Base-by-base conservation (phyloP, 768 basidiomycete species). In the Polyporus arcularius region DNA sequence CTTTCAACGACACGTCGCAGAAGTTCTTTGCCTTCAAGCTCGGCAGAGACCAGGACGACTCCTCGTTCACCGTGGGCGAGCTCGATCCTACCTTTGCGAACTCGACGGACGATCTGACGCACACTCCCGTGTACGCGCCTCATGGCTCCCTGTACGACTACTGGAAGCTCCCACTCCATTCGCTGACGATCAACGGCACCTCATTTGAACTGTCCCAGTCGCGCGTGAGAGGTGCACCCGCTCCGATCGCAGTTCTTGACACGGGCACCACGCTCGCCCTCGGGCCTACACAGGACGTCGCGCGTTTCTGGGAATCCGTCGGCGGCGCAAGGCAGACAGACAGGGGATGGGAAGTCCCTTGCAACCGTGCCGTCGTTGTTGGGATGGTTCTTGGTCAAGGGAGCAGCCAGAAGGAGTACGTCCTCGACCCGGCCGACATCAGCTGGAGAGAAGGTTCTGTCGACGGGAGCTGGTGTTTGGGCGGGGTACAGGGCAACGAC, bases 241-340 rank as follows among this genome's bases (percentile, higher is more conserved):
- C 73, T 2, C 78, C 80, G 0, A 80, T 88, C 51, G 85, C 81
- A 4, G 80, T 89, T 28, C 76, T 88, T 30, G 88, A 89, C 67
- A 85, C 85, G 28, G 86, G 86, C 4, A 85, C 83, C 28, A 85
- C 83, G 4, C 76, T 85, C 55, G 75, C 85, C 28, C 75, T 85
- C 5, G 84, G 82, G 4, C 85, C 85, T 6, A 70, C 78, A 1
- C 62, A 58, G 16, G 86, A 87, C 58, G 83, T 86, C 42, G 72
- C 75, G 4, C 76, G 79, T 6, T 79, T 89, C 65, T 88, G 79
- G 80, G 57, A 74, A 14, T 74, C 77, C 6, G 60, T 82, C n/a
- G 79, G 80, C 21, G 79, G 76, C n/a, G 62, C 73, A 43, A 75
- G 75, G 62, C 76, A 81, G 57, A 66, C 71, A 11, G 65, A 68